Evolutionary conservation across 208 protist genomes (phyloP), one percentile per base, ranked within the genome.

Genomic region (Leishmania turanica): DNA sequence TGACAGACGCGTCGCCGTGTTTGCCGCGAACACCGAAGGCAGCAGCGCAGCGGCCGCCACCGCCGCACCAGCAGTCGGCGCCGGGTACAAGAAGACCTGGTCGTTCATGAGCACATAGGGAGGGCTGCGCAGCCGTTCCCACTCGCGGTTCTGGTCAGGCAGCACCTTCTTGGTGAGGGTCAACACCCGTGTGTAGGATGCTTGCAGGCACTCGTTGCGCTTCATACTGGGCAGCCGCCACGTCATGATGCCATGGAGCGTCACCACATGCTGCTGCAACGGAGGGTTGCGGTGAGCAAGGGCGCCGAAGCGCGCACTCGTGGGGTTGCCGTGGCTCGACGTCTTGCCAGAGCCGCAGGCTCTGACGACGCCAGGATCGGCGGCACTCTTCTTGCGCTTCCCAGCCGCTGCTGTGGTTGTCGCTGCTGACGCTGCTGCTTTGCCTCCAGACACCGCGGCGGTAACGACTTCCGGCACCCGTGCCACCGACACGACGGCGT

Each of bases 221-320:
- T 79, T 89, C 92, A 96, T 96, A 81, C 90, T 95, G 53, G 94
- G 94, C 54, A 93, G 82, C 6, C 83, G 87, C 92, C 92, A 97
- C 24, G 91, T 92, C 90, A 97, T 96, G 34, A 88, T 49, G 40
- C 94, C 92, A 83, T 97, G 94, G 9, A 97, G 79, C 11, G 90
- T 93, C 17, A 96, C 94, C 42, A 95, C 64, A 77, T 92, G 90
- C 69, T 89, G 81, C 17, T 73, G 73, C 53, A 68, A 75, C 56
- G 71, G 47, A 13, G 62, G 77, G 9, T 49, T 60, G 31, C 66
- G 27, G n/a, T 73, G 77, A 5, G 70, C 71, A 40, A 77, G 62
- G 31, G 77, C 37, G 24, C 77, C 78, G 62, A 75, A 82, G 81
- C 80, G 62, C 27, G 66, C 27, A 54, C 47, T 71, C 3, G 60